Base-by-base conservation (phyloP, 192 early-diverging fungal genomes). In the Phlyctochytrium arcticum region DNA sequence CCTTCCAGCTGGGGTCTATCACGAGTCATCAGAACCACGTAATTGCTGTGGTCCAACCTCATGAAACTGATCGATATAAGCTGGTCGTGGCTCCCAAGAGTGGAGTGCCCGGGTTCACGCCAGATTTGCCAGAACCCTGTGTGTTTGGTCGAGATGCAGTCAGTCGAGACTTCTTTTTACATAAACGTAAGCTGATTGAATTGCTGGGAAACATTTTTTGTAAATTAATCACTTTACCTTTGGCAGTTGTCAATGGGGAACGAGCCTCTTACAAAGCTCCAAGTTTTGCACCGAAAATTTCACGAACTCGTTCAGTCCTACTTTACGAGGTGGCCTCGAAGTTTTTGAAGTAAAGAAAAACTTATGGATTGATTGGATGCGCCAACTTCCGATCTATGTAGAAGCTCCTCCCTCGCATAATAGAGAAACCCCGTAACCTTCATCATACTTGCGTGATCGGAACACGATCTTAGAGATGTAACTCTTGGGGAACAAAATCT, bases 221-320 rank as follows among this genome's bases (percentile, higher is more conserved):
- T 8, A 50, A 8, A 7, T 23, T 21, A 8, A n/a, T n/a, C 34
- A 29, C 23, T 2, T 19, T 60, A 1, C 58, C 3, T 17, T 68
- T n/a, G n/a, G n/a, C n/a, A 86, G 84, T 88, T 8, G 85, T 88
- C 32, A 82, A 84, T 65, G 87, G 81, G 23, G 87, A 88, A 49
- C 69, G 87, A 17, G 87, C 87, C 23, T 77, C 77, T 1, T 88
- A 88, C 69, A 81, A 82, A 59, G 76, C 85, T 4, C 75, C 83
- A 24, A 76, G 75, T 3, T 88, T 88, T 70, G 84, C 87, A 12
- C 79, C 85, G 4, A 86, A 88, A 48, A 72, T 88, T 6, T 69
- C 71, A 24, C 65, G 87, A 36, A 88, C 87, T 29, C 66, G 87
- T 48, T 76, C 76, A 19, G 78, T 85, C 2, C 70, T 88, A 10